Evolutionary conservation across 192 early-diverging fungal genomes (phyloP).

Genomic region (Coemansia sp.): DNA sequence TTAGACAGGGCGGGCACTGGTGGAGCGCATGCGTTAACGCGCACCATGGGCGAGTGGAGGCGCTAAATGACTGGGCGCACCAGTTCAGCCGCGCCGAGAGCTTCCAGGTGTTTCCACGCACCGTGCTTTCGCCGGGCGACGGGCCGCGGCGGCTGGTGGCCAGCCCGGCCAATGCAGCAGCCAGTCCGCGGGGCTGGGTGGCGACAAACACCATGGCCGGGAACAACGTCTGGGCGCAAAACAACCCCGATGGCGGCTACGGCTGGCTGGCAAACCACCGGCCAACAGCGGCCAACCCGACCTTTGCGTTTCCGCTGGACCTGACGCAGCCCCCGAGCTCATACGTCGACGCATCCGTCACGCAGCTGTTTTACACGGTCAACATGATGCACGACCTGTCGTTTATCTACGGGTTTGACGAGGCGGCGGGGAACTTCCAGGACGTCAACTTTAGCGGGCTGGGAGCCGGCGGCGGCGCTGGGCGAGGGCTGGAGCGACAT

Average conservation of each 20-base stretch:
- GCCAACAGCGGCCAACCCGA: slow-evolving; percentile 56
- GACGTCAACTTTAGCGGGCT: slow-evolving; percentile 77
- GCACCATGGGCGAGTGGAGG: slow-evolving; percentile 56
- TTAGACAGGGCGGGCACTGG: slow-evolving; percentile 80
- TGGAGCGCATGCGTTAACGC: slow-evolving; percentile 68
- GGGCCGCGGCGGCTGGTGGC: slow-evolving; percentile 54
- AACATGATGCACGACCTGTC: slow-evolving; percentile 89
- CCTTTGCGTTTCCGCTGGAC: slow-evolving; percentile 77
- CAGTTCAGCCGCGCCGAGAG: slow-evolving; percentile 47
- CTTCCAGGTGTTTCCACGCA: slow-evolving; percentile 80
- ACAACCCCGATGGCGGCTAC: slow-evolving; percentile 66
- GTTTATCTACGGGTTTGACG: slow-evolving; percentile 86
- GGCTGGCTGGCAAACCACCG: slow-evolving; percentile 73
- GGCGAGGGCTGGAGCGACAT: slow-evolving; percentile 96
- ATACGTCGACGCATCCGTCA: slow-evolving; percentile 75
- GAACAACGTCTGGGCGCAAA: slow-evolving; percentile 91
- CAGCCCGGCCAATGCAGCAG: slow-evolving; percentile 63
- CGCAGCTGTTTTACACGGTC: slow-evolving; percentile 90
- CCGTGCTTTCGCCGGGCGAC: slow-evolving; percentile 72
- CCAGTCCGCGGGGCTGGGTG: slow-evolving; percentile 66
- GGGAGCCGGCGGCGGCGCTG: slow-evolving; percentile 78
- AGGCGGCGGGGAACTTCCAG: slow-evolving; percentile 92
- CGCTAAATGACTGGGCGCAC: slow-evolving; percentile 82
- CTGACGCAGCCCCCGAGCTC: slow-evolving; percentile 57
- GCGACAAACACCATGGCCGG: slow-evolving; percentile 67